phyloP scores from a whole-genome alignment of 2,329 filamentous ascomycete species.

The Coniochaeta hoffmannii region DNA sequence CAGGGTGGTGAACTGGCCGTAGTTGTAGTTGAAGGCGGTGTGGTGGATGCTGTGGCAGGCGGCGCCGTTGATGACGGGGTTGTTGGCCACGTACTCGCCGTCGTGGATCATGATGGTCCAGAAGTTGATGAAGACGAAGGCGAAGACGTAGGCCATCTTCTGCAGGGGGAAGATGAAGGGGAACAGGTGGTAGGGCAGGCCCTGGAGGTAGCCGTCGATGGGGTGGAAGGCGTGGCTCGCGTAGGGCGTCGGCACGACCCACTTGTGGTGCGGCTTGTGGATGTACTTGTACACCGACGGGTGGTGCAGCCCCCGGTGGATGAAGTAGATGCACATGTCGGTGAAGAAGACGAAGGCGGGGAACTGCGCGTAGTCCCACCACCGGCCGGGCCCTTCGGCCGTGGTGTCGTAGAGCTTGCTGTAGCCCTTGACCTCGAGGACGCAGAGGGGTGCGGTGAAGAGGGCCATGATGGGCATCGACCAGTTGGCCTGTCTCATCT shows the following conservation, averaged over 20 bases:
- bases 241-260: slow-evolving; percentile 96
- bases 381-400: slow-evolving; percentile 64
- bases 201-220: slow-evolving; percentile 82
- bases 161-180: slow-evolving; percentile 89
- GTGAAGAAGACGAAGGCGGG: slow-evolving; percentile 85
- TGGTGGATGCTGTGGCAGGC: slow-evolving; percentile 94
- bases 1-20: slow-evolving; percentile 87
- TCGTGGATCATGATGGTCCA: slow-evolving; percentile 97
- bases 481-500: slow-evolving; percentile 72
- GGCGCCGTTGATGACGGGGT: slow-evolving; percentile 86
- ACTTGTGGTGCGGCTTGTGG: slow-evolving; percentile 98
- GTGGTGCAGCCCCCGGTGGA: slow-evolving; percentile 80
- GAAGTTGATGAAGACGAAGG: slow-evolving; percentile 91
- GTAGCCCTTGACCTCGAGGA: slow-evolving; percentile 76
- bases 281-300: slow-evolving; percentile 75
- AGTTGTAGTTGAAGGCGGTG: slow-evolving; percentile 83
- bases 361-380: slow-evolving; percentile 78
- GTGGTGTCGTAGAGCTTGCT: slow-evolving; percentile 81
- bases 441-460: slow-evolving; percentile 74
- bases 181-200: slow-evolving; percentile 86
- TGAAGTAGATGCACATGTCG: slow-evolving; percentile 86
- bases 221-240: slow-evolving; percentile 94
- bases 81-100: slow-evolving; percentile 87
- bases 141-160: slow-evolving; percentile 76
- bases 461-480: slow-evolving; percentile 78